These are phyloP conservation scores for Prototheca wickerhamii DNA, from an alignment of 163 green algal species.

Conservation along the genomic window DNA sequence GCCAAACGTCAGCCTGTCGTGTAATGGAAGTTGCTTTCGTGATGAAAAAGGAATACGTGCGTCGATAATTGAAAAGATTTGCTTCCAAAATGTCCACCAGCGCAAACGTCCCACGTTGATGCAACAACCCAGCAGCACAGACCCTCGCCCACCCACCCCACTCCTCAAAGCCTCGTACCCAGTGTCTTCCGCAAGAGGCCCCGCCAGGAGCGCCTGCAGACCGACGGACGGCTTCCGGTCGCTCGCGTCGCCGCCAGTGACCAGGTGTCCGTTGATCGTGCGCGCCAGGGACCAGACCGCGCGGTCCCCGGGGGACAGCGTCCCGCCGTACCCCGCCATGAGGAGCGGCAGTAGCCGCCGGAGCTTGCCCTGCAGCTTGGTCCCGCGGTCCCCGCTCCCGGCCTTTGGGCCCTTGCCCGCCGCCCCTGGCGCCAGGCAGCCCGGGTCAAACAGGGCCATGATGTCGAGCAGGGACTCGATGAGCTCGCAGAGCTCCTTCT, in stretches of 20 bases:
- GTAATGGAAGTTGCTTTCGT: too few species aligned
- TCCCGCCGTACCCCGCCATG: conserved; percentile 27
- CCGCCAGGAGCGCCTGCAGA: conserved; percentile 16
- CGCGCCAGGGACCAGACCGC: conserved; percentile 25
- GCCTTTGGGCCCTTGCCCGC: too few species aligned
- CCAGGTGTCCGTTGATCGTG: conserved; percentile 14
- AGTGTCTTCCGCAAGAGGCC: not conserved
- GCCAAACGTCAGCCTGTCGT: not conserved
- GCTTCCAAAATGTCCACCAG: too few species aligned
- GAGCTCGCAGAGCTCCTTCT: conserved; percentile 30
- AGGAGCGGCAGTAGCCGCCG: conserved; percentile 27
- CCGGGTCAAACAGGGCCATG: conserved; percentile 3
- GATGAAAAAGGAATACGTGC: too few species aligned
- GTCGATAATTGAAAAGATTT: too few species aligned
- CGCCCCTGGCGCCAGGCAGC: not conserved
- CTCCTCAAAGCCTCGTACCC: too few species aligned
- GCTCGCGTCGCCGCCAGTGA: not conserved
- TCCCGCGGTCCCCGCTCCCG: too few species aligned
- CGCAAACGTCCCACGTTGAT: too few species aligned
- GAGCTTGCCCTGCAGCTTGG: not conserved
- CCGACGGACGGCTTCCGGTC: not conserved
- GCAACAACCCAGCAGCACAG: not conserved
- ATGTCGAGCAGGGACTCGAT: conserved; percentile 31
- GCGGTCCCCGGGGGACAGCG: conserved; percentile 17
- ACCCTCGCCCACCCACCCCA: not conserved